Percentiles rank a stretch among this genome's conserved stretches.
phyloP scores from a whole-genome alignment of 306 rosid genomes.

The Comarum palustre region DNA sequence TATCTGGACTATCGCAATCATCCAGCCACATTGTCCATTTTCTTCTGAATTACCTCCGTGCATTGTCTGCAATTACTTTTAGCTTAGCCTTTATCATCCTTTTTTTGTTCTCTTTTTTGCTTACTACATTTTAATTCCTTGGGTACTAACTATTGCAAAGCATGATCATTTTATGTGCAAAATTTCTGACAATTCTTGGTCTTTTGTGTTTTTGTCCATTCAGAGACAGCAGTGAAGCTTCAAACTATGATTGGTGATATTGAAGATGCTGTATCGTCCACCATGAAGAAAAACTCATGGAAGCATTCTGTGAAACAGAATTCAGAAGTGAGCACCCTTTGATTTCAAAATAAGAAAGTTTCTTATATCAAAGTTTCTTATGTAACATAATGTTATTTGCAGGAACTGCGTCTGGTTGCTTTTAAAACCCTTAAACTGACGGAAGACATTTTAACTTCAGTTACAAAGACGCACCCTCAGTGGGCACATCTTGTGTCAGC shows the following conservation, averaged over 20 bases:
- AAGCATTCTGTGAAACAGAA: slow-evolving; percentile 46
- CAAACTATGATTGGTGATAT: slow-evolving; percentile 81
- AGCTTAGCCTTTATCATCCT: background rate
- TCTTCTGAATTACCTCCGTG: background rate
- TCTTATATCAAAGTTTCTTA: background rate
- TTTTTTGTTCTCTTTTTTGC: background rate
- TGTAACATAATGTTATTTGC: slow-evolving; percentile 12
- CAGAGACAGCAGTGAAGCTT: slow-evolving; percentile 89
- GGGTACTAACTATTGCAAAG: background rate
- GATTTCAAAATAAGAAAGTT: slow-evolving; percentile 1
- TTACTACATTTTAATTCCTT: background rate
- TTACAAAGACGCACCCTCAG: slow-evolving; percentile 61
- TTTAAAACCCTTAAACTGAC: slow-evolving; percentile 58
- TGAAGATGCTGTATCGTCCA: slow-evolving; percentile 80
- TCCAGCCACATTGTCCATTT: background rate
- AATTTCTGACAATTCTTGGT: slow-evolving; percentile 13
- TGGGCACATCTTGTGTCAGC: slow-evolving; percentile 82
- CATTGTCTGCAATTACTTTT: background rate
- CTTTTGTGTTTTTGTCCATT: slow-evolving; percentile 31
- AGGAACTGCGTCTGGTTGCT: slow-evolving; percentile 65
- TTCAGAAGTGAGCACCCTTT: slow-evolving; percentile 60
- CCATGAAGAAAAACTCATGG: slow-evolving; percentile 66
- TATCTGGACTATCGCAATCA: background rate
- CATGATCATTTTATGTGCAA: background rate
- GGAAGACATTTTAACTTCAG: slow-evolving; percentile 60